Percentiles rank a stretch among this genome's conserved stretches.
Evolutionary conservation across 2,329 filamentous ascomycete genomes (phyloP).

Genomic region (Bretziella fagacearum): DNA sequence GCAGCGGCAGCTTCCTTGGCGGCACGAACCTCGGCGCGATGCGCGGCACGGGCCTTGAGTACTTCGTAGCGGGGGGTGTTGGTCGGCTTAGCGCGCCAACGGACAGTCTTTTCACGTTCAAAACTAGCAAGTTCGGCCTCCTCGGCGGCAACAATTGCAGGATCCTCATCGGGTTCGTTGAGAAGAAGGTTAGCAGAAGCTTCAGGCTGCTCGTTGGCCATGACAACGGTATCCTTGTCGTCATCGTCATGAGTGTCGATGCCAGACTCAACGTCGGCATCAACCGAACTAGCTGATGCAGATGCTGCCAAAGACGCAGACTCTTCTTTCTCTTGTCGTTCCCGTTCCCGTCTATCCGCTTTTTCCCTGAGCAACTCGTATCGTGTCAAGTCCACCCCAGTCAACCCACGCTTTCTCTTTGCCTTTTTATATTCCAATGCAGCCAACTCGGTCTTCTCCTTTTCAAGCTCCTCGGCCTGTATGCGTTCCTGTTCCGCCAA

Average conservation of each 20-base stretch:
- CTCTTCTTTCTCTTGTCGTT: conserved; percentile 8
- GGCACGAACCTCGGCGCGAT: conserved; percentile 8
- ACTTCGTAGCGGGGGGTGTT: conserved; percentile 4
- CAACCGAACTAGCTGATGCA: conserved; percentile 6
- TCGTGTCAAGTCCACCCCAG: conserved; percentile 1
- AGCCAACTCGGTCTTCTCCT: conserved; percentile 9
- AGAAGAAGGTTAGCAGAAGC: not conserved
- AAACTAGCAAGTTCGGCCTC: conserved; percentile 8
- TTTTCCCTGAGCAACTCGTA: conserved; percentile 7
- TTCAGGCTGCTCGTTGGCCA: conserved; percentile 11
- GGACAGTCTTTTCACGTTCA: conserved; percentile 2
- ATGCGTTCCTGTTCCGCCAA: conserved; percentile 5
- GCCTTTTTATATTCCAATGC: conserved; percentile 7
- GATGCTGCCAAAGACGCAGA: conserved; percentile 12
- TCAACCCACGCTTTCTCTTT: conserved; percentile 2
- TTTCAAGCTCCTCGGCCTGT: conserved; percentile 2
- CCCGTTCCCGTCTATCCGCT: conserved; percentile 8
- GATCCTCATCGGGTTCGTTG: conserved; percentile 12
- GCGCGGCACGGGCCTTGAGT: conserved; percentile 5
- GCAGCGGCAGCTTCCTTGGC: conserved; percentile 9
- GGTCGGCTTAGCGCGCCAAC: not conserved
- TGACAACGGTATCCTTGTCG: conserved; percentile 13
- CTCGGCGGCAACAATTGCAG: conserved; percentile 7
- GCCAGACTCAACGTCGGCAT: conserved; percentile 12
- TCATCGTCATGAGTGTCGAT: conserved; percentile 12